Evolutionary conservation across 495 filamentous ascomycete genomes (phyloP).

Genomic region (Trichoderma asperelloides): DNA sequence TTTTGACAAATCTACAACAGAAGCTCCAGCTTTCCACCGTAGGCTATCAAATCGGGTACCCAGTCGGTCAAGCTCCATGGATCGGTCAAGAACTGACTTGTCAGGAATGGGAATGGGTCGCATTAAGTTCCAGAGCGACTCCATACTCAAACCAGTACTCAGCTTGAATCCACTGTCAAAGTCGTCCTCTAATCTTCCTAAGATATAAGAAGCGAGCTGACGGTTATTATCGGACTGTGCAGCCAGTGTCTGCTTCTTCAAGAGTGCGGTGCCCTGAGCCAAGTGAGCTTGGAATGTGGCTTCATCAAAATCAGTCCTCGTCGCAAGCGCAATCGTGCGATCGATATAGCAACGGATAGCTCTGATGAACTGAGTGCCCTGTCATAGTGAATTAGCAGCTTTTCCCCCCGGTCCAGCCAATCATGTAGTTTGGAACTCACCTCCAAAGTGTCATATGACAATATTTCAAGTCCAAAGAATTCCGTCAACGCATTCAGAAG

Average conservation of each 20-base stretch:
- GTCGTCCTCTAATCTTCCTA: conserved; percentile 26
- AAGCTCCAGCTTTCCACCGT: conserved; percentile 41
- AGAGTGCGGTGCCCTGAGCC: conserved; percentile 24
- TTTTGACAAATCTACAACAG: conserved; percentile 32
- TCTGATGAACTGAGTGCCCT: conserved; percentile 24
- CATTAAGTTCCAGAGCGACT: conserved; percentile 66
- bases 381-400: neutral
- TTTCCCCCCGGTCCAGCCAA: neutral
- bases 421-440: conserved; percentile 17
- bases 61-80: conserved; percentile 56
- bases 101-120: conserved; percentile 45
- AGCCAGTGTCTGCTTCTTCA: conserved; percentile 20
- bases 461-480: neutral
- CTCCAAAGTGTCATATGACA: conserved; percentile 20
- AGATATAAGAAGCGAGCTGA: conserved; percentile 12
- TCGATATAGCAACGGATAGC: conserved; percentile 48
- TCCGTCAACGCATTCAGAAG: neutral
- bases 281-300: conserved; percentile 46
- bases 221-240: conserved; percentile 4
- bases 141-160: conserved; percentile 74
- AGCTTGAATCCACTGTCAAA: conserved; percentile 49
- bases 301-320: conserved; percentile 38
- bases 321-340: conserved; percentile 43
- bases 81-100: conserved; percentile 40
- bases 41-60: conserved; percentile 63